Base-by-base conservation (phyloP, 192 early-diverging fungal species). In the Kappamyces sp. region DNA sequence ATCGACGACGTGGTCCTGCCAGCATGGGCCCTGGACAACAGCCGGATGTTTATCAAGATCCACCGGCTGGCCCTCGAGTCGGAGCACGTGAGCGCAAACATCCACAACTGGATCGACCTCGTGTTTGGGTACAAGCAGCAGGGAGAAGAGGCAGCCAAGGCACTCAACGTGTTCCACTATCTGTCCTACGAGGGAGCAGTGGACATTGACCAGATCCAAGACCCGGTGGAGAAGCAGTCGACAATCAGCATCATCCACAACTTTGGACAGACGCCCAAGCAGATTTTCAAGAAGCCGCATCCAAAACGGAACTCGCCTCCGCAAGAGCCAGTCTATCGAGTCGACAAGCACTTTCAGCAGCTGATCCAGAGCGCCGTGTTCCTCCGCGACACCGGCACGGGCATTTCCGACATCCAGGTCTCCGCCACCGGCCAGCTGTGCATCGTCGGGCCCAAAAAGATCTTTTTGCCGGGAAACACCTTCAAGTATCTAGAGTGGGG, bases 101-200 rank as follows among this genome's bases (percentile, higher is more conserved):
- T 93, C 53, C 86, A 93, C 71, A 77, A 89, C 59, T 93, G 91
- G 91, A 85, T 93, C 41, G 91, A 94, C 62, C 70, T 93, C 31
- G 83, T 92, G 31, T 93, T 91, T 75, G 91, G 91, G 9, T 89
- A 71, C 66, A 91, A 93, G 61, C 91, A 93, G 62, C 84, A 83
- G 58, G 91, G 91, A 0, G 73, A 77, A 29, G 84, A 88, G 36
- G 88, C 91, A 15, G 77, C 84, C 22, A 84, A 89, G 49, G 75
- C 89, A 4, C 69, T 90, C 59, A 93, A 93, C 63, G 89, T 93
- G 4, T 93, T 93, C 64, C 88, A 93, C 72, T 88, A 93, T 66
- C 63, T 93, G 60, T 91, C 91, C 0, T 93, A 93, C 55, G 91
- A 93, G 54, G 88, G 89, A 5, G 90, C 91, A 5, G 88, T 93